These are phyloP conservation scores for Malus sylvestris DNA, from an alignment of 306 rosid genomes.

Conservation along the genomic window DNA sequence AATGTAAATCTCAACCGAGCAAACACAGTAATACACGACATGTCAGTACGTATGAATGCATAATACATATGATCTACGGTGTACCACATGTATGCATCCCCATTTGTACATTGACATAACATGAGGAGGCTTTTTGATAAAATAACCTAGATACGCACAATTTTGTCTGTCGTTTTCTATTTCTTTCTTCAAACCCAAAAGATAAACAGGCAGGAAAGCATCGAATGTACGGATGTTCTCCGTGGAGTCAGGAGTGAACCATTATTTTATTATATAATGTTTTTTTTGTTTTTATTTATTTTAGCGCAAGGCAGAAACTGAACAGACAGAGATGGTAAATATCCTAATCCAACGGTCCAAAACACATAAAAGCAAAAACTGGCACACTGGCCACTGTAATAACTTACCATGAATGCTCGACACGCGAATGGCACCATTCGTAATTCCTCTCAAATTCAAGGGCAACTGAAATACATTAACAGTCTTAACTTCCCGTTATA, in stretches of 20 bases:
- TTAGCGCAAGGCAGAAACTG: background rate
- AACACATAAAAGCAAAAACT: background rate
- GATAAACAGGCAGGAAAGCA: background rate
- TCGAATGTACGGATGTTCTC: background rate
- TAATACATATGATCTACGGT: too few species aligned
- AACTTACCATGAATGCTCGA: background rate
- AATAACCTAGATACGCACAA: background rate
- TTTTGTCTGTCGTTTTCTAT: background rate
- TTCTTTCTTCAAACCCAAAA: background rate
- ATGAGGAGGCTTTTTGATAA: background rate
- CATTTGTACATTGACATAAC: background rate
- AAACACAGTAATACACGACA: too few species aligned
- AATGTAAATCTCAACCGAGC: too few species aligned
- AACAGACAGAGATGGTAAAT: background rate
- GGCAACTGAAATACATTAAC: background rate
- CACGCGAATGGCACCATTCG: slow-evolving; percentile 8
- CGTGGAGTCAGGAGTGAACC: background rate
- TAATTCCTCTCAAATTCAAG: background rate
- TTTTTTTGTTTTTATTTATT: background rate
- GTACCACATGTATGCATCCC: too few species aligned
- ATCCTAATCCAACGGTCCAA: background rate
- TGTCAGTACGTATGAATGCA: too few species aligned
- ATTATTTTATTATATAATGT: background rate
- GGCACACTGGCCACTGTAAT: background rate
- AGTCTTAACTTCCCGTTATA: slow-evolving; percentile 20